Evolutionary conservation across 768 basidiomycete species (phyloP).

Genomic region (Neoboletus subvelutipes): DNA sequence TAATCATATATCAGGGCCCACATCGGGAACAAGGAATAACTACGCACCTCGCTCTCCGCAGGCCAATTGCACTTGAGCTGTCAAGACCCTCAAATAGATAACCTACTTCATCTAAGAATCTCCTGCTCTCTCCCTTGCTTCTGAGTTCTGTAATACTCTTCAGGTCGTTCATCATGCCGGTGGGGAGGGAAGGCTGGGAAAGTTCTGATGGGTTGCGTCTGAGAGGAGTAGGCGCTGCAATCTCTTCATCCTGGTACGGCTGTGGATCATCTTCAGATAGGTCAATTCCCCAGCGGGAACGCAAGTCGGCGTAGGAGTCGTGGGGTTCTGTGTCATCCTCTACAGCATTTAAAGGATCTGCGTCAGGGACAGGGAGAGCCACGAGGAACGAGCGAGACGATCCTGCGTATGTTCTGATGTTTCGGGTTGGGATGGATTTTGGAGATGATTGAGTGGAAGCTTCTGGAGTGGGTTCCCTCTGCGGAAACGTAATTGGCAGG

Average conservation of each 20-base stretch:
- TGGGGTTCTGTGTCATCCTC: constrained; percentile 52
- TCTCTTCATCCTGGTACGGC: constrained; percentile 21
- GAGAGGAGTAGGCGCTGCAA: constrained; percentile 1
- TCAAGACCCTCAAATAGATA: constrained; percentile 83
- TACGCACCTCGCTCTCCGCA: constrained; percentile 67
- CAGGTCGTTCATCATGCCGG: constrained; percentile 67
- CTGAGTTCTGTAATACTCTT: constrained; percentile 81
- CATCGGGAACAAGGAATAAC: not conserved
- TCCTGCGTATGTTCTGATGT: constrained; percentile 70
- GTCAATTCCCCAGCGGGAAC: constrained; percentile 81
- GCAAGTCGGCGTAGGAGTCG: constrained; percentile 76
- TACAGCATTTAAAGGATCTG: constrained; percentile 28
- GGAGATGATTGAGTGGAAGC: constrained; percentile 28
- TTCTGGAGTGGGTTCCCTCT: constrained; percentile 30
- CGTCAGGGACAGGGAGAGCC: constrained; percentile 45
- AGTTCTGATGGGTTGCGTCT: constrained; percentile 33
- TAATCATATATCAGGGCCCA: not conserved
- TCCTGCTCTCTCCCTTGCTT: constrained; percentile 74
- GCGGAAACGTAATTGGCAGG: constrained; percentile 16
- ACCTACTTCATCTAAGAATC: constrained; percentile 82
- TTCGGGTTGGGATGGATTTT: constrained; percentile 28
- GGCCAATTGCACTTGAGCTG: constrained; percentile 44
- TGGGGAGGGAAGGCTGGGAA: constrained; percentile 42
- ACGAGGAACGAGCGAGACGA: constrained; percentile 80
- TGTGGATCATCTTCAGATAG: constrained; percentile 71